phyloP scores from a whole-genome alignment of 441 rosid genomes.

The Gossypium davidsonii region DNA sequence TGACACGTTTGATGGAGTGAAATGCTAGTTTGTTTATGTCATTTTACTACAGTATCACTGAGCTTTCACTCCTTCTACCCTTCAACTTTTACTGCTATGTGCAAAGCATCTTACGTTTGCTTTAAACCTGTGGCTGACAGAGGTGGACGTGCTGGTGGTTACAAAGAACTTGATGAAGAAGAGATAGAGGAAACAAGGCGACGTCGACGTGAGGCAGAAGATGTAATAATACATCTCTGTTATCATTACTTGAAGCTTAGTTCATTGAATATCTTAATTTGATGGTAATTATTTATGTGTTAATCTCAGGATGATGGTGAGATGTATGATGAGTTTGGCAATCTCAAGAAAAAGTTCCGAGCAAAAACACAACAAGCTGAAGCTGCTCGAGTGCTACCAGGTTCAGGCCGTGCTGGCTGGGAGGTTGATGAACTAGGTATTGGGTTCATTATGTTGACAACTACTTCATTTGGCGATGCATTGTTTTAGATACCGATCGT shows the following conservation, averaged over 20 bases:
- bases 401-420: constrained; percentile 99
- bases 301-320: constrained; percentile 85
- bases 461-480: background rate
- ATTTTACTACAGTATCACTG: background rate
- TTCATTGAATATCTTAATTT: constrained; percentile 12
- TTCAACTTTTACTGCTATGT: background rate
- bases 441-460: background rate
- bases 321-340: constrained; percentile 95
- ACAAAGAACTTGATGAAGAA: constrained; percentile 97
- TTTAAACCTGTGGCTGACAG: constrained; percentile 30
- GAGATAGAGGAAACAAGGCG: constrained; percentile 91
- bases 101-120: background rate
- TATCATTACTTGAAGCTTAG: constrained; percentile 10
- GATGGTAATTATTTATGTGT: constrained; percentile 1
- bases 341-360: constrained; percentile 90
- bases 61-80: background rate
- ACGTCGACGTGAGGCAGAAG: constrained; percentile 77
- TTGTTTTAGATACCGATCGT: background rate
- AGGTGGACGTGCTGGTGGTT: constrained; percentile 98
- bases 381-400: constrained; percentile 49
- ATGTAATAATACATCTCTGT: constrained; percentile 24
- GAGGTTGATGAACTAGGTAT: constrained; percentile 86
- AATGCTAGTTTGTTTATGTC: background rate
- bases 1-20: background rate
- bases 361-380: constrained; percentile 77